Conservation (phyloP, 2,329 filamentous ascomycete species). For the Dactylellina haptotyla region DNA sequence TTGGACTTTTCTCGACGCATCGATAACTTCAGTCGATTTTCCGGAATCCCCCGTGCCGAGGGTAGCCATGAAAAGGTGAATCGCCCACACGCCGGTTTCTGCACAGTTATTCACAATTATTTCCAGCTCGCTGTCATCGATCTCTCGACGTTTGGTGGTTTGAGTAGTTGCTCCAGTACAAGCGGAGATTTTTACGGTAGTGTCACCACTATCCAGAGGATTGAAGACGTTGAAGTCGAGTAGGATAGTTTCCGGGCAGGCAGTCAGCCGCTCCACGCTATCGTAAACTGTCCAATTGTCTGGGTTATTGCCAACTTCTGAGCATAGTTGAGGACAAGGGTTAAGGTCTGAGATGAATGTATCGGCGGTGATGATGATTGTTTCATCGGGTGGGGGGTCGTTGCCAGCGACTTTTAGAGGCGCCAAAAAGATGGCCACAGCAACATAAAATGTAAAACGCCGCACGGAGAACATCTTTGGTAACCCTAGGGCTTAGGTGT, state of each 20-base stretch:
- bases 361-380: neutral
- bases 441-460: constrained; percentile 6
- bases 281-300: constrained; percentile 54
- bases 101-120: neutral
- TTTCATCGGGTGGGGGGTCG: neutral
- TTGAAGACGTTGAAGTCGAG: constrained; percentile 54
- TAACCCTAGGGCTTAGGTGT: neutral
- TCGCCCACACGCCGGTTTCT: neutral
- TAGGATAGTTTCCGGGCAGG: constrained; percentile 49
- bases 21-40: neutral
- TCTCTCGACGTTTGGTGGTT: constrained; percentile 18
- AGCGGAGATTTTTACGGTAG: constrained; percentile 37
- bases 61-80: neutral
- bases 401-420: neutral
- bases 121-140: neutral
- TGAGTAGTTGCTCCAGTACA: constrained; percentile 14
- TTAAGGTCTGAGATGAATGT: constrained; percentile 26
- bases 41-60: neutral
- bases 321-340: constrained; percentile 39
- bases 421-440: neutral
- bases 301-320: constrained; percentile 22
- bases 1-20: constrained; percentile 15
- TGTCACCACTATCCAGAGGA: constrained; percentile 35
- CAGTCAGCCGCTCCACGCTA: constrained; percentile 33
- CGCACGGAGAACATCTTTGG: neutral